These are phyloP conservation scores for Cladobotryum mycophilum DNA, from an alignment of 2,329 filamentous ascomycete genomes.

Conservation along the genomic window DNA sequence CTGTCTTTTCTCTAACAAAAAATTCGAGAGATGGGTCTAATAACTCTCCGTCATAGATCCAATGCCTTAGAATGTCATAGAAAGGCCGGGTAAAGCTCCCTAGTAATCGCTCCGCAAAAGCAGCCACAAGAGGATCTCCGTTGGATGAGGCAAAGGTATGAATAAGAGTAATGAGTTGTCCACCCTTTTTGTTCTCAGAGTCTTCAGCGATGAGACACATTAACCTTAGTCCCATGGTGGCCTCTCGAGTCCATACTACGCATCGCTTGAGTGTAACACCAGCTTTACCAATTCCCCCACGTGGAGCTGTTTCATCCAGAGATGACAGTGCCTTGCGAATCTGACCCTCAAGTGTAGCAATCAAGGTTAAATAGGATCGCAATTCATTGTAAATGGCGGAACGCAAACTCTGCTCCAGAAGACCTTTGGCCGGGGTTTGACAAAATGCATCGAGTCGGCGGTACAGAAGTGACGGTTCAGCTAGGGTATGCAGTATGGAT, in stretches of 20 bases:
- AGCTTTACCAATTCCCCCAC: slow-evolving; percentile 70
- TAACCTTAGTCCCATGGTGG: slow-evolving; percentile 87
- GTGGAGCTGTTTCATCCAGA: slow-evolving; percentile 61
- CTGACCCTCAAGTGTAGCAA: slow-evolving; percentile 88
- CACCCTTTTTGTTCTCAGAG: slow-evolving; percentile 74
- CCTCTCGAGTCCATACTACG: slow-evolving; percentile 94
- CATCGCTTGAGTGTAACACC: slow-evolving; percentile 93
- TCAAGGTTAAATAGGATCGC: slow-evolving; percentile 80
- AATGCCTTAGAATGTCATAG: slow-evolving; percentile 90
- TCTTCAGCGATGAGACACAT: slow-evolving; percentile 95
- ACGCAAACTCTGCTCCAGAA: slow-evolving; percentile 87
- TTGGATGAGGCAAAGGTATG: slow-evolving; percentile 91
- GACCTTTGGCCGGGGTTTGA: slow-evolving; percentile 69
- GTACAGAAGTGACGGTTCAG: slow-evolving; percentile 92
- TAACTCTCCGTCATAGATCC: slow-evolving; percentile 97
- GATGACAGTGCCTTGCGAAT: slow-evolving; percentile 75
- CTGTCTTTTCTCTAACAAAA: slow-evolving; percentile 79
- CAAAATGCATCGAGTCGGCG: slow-evolving; percentile 74
- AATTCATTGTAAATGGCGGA: slow-evolving; percentile 81
- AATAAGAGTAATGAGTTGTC: slow-evolving; percentile 87
- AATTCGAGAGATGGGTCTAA: slow-evolving; percentile 96
- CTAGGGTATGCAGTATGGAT: slow-evolving; percentile 79
- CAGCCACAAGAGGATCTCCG: slow-evolving; percentile 88
- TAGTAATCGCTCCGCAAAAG: slow-evolving; percentile 85
- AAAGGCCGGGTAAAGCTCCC: slow-evolving; percentile 86